Conservation (phyloP, 2,329 filamentous ascomycete genomes). For the Venturiaceae sp. region DNA sequence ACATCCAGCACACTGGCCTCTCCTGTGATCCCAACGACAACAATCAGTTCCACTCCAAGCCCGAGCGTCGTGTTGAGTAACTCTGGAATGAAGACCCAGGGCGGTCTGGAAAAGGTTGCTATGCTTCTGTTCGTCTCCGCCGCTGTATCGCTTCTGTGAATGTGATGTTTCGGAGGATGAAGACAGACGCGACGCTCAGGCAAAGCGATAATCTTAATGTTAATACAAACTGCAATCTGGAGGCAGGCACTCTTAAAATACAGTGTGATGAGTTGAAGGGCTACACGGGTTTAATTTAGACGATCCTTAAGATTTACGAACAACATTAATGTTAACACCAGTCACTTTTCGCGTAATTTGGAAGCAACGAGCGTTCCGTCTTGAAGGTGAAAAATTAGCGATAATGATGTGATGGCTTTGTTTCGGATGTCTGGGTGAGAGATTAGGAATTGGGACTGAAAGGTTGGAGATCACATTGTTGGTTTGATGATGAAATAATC, state of each 20-base stretch:
- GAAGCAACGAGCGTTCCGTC: not conserved
- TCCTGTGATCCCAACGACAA: not conserved
- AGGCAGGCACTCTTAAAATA: not conserved
- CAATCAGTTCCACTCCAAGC: not conserved
- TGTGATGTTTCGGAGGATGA: not conserved
- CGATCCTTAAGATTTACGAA: not conserved
- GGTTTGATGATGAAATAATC: too few species aligned
- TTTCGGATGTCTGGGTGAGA: too few species aligned
- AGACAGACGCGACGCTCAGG: not conserved
- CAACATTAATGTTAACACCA: not conserved
- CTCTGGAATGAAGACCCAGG: not conserved
- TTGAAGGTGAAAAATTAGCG: not conserved
- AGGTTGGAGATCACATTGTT: too few species aligned
- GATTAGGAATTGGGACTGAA: too few species aligned
- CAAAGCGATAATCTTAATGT: not conserved
- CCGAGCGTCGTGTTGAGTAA: not conserved
- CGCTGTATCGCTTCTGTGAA: not conserved
- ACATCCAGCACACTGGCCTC: not conserved
- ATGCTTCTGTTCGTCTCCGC: not conserved
- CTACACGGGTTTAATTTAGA: not conserved
- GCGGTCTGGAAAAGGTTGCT: not conserved
- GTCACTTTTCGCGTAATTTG: not conserved
- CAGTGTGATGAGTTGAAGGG: not conserved
- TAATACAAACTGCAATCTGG: not conserved
- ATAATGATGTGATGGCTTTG: too few species aligned